Evolutionary conservation across 208 protist genomes (phyloP).

Genomic region (Trichomonas vaginalis): DNA sequence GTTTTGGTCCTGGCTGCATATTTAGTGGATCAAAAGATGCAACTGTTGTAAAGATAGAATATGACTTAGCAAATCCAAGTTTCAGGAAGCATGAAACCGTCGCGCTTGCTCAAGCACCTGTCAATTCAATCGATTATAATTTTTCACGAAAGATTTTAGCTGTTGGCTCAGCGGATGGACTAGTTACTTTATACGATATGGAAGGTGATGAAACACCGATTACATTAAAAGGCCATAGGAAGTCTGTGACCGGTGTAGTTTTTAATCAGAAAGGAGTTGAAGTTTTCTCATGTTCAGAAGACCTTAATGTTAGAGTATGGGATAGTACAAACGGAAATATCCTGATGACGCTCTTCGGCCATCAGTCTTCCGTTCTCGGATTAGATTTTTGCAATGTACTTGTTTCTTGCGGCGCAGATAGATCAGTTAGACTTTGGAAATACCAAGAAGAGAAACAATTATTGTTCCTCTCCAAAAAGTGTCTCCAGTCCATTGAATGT

Average conservation of each 20-base stretch:
- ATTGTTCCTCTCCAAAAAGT: neutral
- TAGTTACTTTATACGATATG: neutral
- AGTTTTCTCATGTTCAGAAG: neutral
- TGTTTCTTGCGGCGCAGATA: neutral
- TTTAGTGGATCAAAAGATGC: neutral
- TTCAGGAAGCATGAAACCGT: neutral
- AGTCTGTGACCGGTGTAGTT: neutral
- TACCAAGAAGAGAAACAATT: neutral
- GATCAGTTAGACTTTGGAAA: neutral
- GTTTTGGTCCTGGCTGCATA: neutral
- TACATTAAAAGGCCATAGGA: neutral
- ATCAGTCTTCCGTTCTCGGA: neutral
- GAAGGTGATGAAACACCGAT: neutral
- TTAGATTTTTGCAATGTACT: neutral
- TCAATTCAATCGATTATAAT: neutral
- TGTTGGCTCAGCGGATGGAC: neutral
- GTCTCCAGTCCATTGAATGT: neutral
- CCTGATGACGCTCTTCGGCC: neutral
- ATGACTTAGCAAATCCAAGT: neutral
- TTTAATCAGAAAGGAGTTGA: neutral
- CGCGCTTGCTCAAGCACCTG: neutral
- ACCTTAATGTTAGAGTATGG: neutral
- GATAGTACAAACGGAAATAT: neutral
- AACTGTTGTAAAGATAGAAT: neutral
- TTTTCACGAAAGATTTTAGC: neutral